Percentiles rank a stretch among this genome's conserved stretches.
phyloP scores from a whole-genome alignment of 352 stramenopile species.

The Thalassiosira exigua region DNA sequence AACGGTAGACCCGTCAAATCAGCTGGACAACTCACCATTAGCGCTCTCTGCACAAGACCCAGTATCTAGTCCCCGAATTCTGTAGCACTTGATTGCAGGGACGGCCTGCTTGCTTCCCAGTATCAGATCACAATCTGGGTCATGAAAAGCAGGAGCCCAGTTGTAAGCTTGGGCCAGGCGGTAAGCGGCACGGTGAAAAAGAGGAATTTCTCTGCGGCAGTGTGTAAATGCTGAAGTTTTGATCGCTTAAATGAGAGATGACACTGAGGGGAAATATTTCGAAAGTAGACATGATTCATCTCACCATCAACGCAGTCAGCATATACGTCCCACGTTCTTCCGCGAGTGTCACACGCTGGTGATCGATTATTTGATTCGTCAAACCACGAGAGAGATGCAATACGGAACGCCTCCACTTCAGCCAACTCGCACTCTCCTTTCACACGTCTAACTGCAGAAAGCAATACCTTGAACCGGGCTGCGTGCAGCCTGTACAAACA shows the following conservation, averaged over 20 bases:
- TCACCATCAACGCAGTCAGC: slow-evolving; percentile 71
- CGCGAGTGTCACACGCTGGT: slow-evolving; percentile 33
- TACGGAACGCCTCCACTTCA: slow-evolving; percentile 70
- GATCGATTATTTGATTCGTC: slow-evolving; percentile 44
- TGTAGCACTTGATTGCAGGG: slow-evolving; percentile 48
- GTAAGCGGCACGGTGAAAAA: slow-evolving; percentile 83
- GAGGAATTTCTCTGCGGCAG: slow-evolving; percentile 63
- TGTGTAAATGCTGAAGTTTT: slow-evolving; percentile 59
- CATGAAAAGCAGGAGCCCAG: slow-evolving; percentile 74
- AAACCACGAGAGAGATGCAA: slow-evolving; percentile 70
- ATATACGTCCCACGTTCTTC: slow-evolving; percentile 75
- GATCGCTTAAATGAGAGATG: neutral
- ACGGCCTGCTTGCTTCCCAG: slow-evolving; percentile 61
- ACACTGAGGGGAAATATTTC: neutral
- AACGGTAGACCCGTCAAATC: neutral
- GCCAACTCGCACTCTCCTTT: slow-evolving; percentile 55
- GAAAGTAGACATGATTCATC: neutral
- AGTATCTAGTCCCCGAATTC: slow-evolving; percentile 64
- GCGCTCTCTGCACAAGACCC: slow-evolving; percentile 63
- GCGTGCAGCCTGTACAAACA: slow-evolving; percentile 80
- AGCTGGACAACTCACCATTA: slow-evolving; percentile 3
- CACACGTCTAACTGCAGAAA: slow-evolving; percentile 55
- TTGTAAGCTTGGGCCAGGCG: slow-evolving; percentile 78
- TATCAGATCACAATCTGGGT: slow-evolving; percentile 52
- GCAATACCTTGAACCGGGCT: slow-evolving; percentile 78